Percentiles rank a stretch among this genome's conserved stretches.
Evolutionary conservation across 331 rosid genomes (phyloP).

Genomic region (Pyracantha coccinea): DNA sequence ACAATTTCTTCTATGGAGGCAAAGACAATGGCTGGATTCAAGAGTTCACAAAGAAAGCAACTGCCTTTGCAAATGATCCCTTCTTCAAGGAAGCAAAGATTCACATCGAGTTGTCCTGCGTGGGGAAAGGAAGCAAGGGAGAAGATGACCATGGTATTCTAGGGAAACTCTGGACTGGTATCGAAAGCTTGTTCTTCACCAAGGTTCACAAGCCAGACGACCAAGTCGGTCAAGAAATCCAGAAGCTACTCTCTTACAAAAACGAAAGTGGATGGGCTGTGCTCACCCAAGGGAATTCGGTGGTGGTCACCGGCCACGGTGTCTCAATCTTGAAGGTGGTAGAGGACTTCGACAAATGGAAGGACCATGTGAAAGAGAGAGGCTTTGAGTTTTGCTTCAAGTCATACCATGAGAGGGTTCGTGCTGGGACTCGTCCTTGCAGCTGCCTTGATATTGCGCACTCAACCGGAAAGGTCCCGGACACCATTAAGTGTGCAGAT

Average conservation of each 20-base stretch:
- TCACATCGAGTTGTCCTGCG: slow-evolving; percentile 23
- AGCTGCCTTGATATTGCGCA: slow-evolving; percentile 19
- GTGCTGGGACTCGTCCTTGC: slow-evolving; percentile 13
- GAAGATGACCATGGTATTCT: slow-evolving; percentile 12
- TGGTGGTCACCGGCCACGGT: slow-evolving; percentile 26
- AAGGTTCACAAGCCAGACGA: slow-evolving; percentile 15
- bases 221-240: slow-evolving; percentile 25
- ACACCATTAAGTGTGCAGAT: slow-evolving; percentile 20
- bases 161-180: slow-evolving; percentile 26
- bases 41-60: slow-evolving; percentile 15
- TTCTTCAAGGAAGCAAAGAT: slow-evolving; percentile 16
- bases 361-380: slow-evolving; percentile 8
- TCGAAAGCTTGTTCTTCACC: slow-evolving; percentile 32
- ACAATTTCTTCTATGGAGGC: slow-evolving; percentile 39
- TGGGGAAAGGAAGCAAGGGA: slow-evolving; percentile 30
- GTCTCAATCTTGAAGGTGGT: slow-evolving; percentile 18
- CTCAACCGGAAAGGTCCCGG: slow-evolving; percentile 23
- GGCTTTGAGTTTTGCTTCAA: slow-evolving; percentile 21
- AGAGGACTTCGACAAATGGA: slow-evolving; percentile 33
- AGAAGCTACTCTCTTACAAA: slow-evolving; percentile 34
- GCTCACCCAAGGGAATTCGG: slow-evolving; percentile 20
- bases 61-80: slow-evolving; percentile 16
- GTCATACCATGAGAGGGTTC: not conserved
- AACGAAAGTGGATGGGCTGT: slow-evolving; percentile 46
- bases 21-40: slow-evolving; percentile 40